phyloP scores from a whole-genome alignment of 257 asterid genomes.

The Nicotiana attenuata region DNA sequence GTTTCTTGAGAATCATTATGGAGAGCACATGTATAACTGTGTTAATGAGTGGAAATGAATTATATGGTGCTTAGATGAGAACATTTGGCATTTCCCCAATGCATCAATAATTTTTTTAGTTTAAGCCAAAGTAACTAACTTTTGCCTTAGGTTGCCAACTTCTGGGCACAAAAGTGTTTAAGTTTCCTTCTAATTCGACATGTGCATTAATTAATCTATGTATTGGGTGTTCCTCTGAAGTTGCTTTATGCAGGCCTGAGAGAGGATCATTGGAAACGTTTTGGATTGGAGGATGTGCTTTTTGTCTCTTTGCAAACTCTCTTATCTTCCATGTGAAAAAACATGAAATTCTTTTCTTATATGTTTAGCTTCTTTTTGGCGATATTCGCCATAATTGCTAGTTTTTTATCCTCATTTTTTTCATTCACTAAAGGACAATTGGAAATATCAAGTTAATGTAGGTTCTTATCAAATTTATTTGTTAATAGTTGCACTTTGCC shows the following conservation, averaged over 20 bases:
- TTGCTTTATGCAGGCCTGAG: background rate
- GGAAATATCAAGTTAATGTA: background rate
- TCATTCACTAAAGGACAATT: background rate
- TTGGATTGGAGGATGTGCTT: background rate
- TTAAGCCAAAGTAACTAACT: background rate
- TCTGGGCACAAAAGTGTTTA: background rate
- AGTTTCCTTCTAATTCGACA: background rate
- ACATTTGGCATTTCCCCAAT: background rate
- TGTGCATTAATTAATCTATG: background rate
- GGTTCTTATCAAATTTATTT: background rate
- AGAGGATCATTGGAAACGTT: background rate
- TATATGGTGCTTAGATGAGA: background rate
- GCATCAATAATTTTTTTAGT: background rate
- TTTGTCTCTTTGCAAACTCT: background rate
- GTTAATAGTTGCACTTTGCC: slow-evolving; percentile 1
- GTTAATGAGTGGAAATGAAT: background rate
- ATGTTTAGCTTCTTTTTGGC: background rate
- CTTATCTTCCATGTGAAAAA: background rate
- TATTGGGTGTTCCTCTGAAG: background rate
- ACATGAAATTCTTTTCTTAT: background rate
- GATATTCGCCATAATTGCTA: background rate
- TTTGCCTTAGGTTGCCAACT: background rate
- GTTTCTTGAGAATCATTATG: background rate
- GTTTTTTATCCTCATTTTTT: background rate
- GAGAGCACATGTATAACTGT: background rate